A percentile compares a stretch with the other conserved stretches of the same genome.
Evolutionary conservation across 768 basidiomycete species (phyloP).

Genomic region (Ephemerocybe angulata): DNA sequence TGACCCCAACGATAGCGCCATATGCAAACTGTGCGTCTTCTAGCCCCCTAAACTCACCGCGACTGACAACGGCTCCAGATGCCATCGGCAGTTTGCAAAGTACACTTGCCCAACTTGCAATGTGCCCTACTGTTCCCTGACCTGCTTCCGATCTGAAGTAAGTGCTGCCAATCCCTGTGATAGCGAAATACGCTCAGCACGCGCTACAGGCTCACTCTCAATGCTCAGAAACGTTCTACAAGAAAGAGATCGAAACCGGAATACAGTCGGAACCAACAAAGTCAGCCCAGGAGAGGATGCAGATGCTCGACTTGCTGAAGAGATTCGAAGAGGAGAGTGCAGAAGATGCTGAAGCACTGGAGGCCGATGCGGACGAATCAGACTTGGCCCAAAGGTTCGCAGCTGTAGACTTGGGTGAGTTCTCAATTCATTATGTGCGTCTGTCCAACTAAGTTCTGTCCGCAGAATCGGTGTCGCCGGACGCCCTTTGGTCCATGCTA

Average conservation of each 20-base stretch:
- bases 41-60: too few relatives aligned
- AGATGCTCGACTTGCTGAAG: constrained; percentile 69
- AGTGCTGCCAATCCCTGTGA: constrained; percentile 15
- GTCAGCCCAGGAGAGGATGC: constrained; percentile 50
- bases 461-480: constrained; percentile 52
- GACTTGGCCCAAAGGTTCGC: constrained; percentile 51
- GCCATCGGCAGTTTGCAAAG: constrained; percentile 68
- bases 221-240: constrained; percentile 83
- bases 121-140: constrained; percentile 72
- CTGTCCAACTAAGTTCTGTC: neutral
- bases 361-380: constrained; percentile 32
- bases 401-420: constrained; percentile 59
- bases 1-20: constrained; percentile 7
- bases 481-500: constrained; percentile 59
- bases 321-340: constrained; percentile 64
- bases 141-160: constrained; percentile 75
- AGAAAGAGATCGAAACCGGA: constrained; percentile 64
- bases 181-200: neutral
- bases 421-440: neutral
- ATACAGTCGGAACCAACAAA: constrained; percentile 56
- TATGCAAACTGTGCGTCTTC: constrained; percentile 15
- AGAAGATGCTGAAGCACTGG: constrained; percentile 23
- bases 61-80: constrained; percentile 38
- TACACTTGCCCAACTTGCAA: constrained; percentile 86
- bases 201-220: constrained; percentile 51